Conservation (phyloP, 306 rosid genomes). For the Elaeagnus macrophylla region DNA sequence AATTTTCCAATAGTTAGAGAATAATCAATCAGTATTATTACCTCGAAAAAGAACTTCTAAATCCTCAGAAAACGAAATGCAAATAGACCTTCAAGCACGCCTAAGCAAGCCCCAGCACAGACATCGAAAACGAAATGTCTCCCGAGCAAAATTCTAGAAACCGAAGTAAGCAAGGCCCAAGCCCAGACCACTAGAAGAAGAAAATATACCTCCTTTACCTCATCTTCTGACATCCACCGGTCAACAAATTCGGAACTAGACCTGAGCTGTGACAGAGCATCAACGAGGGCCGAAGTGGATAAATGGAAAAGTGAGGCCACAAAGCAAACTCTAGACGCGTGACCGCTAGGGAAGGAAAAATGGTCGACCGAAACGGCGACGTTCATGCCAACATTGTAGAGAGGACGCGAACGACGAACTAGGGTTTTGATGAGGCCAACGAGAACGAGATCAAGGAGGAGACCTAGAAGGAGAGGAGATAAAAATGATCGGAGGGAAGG, state of each 20-base stretch:
- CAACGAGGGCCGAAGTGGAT: conserved; percentile 20
- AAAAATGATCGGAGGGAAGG: conserved; percentile 30
- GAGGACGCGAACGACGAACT: conserved; percentile 57
- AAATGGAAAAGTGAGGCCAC: conserved; percentile 47
- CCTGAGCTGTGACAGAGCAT: conserved; percentile 13
- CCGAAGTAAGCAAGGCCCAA: conserved; percentile 44
- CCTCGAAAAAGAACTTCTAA: conserved; percentile 26
- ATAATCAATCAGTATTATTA: conserved; percentile 2
- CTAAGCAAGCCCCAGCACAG: conserved; percentile 39
- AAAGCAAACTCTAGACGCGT: conserved; percentile 62
- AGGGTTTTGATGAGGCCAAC: conserved; percentile 41
- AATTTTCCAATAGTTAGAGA: not conserved
- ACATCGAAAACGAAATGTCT: conserved; percentile 53
- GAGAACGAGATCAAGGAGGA: conserved; percentile 53
- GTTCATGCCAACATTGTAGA: conserved; percentile 44
- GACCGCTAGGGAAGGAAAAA: conserved; percentile 73
- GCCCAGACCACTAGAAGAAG: conserved; percentile 27
- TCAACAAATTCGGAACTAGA: conserved; percentile 14
- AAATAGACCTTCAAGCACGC: conserved; percentile 51
- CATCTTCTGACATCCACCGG: conserved; percentile 24
- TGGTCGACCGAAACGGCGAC: conserved; percentile 53
- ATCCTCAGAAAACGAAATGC: conserved; percentile 38
- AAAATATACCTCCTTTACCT: conserved; percentile 16
- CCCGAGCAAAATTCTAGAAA: conserved; percentile 60
- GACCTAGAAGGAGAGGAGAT: conserved; percentile 50